Base-by-base conservation (phyloP, 2,329 filamentous ascomycete genomes). In the Pestalotiopsis sp. region DNA sequence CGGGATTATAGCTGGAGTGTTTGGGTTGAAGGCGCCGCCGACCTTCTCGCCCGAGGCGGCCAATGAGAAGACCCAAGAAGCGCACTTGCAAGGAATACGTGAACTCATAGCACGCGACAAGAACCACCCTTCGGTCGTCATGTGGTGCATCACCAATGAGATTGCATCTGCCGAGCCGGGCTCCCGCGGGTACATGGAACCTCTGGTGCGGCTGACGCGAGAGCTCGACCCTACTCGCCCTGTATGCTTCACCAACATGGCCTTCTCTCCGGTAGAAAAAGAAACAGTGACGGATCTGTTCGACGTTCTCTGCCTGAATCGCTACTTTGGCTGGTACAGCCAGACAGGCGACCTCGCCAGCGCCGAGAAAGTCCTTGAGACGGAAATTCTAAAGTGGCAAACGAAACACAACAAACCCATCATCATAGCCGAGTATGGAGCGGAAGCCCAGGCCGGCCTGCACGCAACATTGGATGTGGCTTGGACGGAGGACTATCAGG, bases 251-350 rank as follows among this genome's bases (percentile, higher is more conserved):
- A 70, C 75, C 2, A 76, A 76, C 58, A 71, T 71, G 52, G 64
- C 59, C 0, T n/a, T 39, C 4, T 70, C 72, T 2, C 69, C 56
- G 23, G 38, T 66, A 13, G 65, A 73, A 0, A 66, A 59, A 20
- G 74, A 77, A 61, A 62, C 36, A 2, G 73, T 77, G 25, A 69
- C 73, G 0, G 75, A 77, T 49, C 39, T 78, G 0, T 76, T 78
- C 62, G 76, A 78, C 49, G 73, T 78, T 0, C 65, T 73, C 11
- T 77, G 73, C 31, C 68, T 78, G 39, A 78, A 77, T 38, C 74
- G 76, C 1, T 78, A 78, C 38, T 77, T 75, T 57, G 76, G 76
- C 1, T 77, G 75, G 75, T 77, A 77, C 31, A 56, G 67, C 2
- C 27, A 74, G 7, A 77, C 73, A 0, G 75, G 70, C 5, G 72